Conservation (phyloP, 108 stramenopile genomes). For the Aureococcus anophagefferens region DNA sequence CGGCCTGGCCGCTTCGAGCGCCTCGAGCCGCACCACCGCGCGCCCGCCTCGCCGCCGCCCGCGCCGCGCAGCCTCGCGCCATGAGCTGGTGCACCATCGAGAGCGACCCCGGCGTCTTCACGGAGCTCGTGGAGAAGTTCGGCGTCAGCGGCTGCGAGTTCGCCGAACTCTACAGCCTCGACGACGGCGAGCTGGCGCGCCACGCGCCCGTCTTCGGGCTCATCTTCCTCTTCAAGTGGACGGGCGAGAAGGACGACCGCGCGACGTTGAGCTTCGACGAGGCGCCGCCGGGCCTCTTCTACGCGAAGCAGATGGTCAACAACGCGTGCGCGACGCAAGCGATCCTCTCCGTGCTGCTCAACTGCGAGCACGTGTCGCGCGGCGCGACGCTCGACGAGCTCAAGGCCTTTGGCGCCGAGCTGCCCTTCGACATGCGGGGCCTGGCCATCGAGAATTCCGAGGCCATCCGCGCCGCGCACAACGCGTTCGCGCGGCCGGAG, state of each 20-base stretch:
- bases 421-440: slow-evolving; percentile 74
- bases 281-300: slow-evolving; percentile 58
- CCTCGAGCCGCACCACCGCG: too few relatives aligned
- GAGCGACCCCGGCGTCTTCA: slow-evolving; percentile 37
- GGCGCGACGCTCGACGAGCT: slow-evolving; percentile 67
- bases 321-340: slow-evolving; percentile 94
- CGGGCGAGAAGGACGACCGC: slow-evolving; percentile 25
- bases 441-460: slow-evolving; percentile 70
- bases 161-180: slow-evolving; percentile 65
- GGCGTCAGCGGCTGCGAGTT: slow-evolving; percentile 29
- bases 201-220: slow-evolving; percentile 65
- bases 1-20: too few relatives aligned
- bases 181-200: slow-evolving; percentile 46
- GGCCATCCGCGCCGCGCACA: slow-evolving; percentile 74
- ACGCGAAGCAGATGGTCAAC: slow-evolving; percentile 71
- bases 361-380: slow-evolving; percentile 45
- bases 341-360: slow-evolving; percentile 64
- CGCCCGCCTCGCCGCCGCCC: too few relatives aligned
- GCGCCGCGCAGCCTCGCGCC: too few relatives aligned
- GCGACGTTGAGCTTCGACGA: slow-evolving; percentile 31
- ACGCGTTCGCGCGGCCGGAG: slow-evolving; percentile 73
- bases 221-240: slow-evolving; percentile 87
- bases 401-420: slow-evolving; percentile 55
- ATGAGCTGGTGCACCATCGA: slow-evolving; percentile 41
- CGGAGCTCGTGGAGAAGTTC: slow-evolving; percentile 26